A percentile compares a stretch with the other conserved stretches of the same genome.
These are phyloP conservation scores for Metroxylon sagu DNA, from an alignment of 176 grass and related monocot genomes.

Conservation along the genomic window DNA sequence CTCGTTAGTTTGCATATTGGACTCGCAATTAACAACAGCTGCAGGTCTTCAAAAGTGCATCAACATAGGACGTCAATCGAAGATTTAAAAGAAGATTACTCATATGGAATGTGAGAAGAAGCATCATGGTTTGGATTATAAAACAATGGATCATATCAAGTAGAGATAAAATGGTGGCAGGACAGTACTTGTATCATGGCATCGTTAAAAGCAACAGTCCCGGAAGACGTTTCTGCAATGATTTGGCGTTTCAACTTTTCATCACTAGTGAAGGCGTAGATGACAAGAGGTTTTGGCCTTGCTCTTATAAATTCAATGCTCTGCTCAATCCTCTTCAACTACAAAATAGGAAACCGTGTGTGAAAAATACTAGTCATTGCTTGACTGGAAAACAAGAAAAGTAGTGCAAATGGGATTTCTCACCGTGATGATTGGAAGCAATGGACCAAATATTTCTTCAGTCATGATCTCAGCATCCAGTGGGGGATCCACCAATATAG, in stretches of 20 bases:
- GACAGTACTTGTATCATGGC: conserved; percentile 49
- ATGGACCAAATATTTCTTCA: conserved; percentile 88
- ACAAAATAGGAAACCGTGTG: neutral
- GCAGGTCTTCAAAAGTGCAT: no score
- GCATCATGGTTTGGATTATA: no score
- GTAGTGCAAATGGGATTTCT: neutral
- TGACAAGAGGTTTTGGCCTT: conserved; percentile 62
- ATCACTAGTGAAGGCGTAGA: conserved; percentile 71
- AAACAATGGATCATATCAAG: no score
- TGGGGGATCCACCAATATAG: conserved; percentile 79
- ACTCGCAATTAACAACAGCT: no score
- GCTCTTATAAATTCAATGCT: conserved; percentile 58
- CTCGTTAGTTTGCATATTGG: no score
- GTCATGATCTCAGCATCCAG: conserved; percentile 82
- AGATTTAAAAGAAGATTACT: no score
- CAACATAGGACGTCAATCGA: no score
- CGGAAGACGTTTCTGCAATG: conserved; percentile 71
- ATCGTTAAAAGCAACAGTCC: conserved; percentile 74
- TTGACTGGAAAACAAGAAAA: neutral
- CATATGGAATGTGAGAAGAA: no score
- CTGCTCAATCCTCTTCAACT: conserved; percentile 88
- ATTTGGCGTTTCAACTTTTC: conserved; percentile 36
- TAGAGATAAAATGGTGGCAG: no score
- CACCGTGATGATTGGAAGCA: conserved; percentile 94
- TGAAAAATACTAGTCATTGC: no score